Evolutionary conservation across 1,139 yeast genomes (phyloP).

Genomic region (Magnusiomyces sp.): DNA sequence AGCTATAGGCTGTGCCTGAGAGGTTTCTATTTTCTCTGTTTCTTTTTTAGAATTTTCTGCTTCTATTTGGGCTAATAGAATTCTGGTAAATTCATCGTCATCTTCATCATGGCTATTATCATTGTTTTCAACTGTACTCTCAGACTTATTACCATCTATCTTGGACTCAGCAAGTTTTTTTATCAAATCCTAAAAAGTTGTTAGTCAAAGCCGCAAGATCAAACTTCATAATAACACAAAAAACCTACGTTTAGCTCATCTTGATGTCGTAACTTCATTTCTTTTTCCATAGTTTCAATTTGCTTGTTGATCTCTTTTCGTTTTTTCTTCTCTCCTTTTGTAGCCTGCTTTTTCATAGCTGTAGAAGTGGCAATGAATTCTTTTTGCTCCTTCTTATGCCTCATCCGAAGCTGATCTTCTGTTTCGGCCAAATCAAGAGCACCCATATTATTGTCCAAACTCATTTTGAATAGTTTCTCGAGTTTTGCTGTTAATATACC

Average conservation of each 20-base stretch:
- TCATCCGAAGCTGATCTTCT: constrained; percentile 47
- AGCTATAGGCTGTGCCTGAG: neutral
- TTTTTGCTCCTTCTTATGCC: constrained; percentile 62
- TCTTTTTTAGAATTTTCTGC: constrained; percentile 25
- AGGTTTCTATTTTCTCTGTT: constrained; percentile 9
- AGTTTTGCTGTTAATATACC: too few relatives aligned
- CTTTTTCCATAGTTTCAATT: constrained; percentile 52
- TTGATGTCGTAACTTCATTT: constrained; percentile 45
- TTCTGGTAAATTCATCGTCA: constrained; percentile 49
- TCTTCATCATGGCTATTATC: constrained; percentile 20
- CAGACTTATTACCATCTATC: neutral
- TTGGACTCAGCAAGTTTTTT: neutral
- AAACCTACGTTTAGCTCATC: constrained; percentile 37
- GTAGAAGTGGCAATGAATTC: constrained; percentile 62
- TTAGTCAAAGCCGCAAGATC: neutral
- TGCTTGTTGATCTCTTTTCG: constrained; percentile 42
- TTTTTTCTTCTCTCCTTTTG: constrained; percentile 65
- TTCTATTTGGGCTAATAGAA: constrained; percentile 48
- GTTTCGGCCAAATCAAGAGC: constrained; percentile 23
- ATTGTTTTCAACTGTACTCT: neutral
- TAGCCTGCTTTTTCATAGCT: constrained; percentile 73
- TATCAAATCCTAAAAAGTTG: neutral
- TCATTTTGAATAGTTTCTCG: too few relatives aligned
- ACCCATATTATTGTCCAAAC: too few relatives aligned
- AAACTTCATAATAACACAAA: neutral